Base-by-base conservation (phyloP, 805 yeast species). In the Lipomyces lipofer region DNA sequence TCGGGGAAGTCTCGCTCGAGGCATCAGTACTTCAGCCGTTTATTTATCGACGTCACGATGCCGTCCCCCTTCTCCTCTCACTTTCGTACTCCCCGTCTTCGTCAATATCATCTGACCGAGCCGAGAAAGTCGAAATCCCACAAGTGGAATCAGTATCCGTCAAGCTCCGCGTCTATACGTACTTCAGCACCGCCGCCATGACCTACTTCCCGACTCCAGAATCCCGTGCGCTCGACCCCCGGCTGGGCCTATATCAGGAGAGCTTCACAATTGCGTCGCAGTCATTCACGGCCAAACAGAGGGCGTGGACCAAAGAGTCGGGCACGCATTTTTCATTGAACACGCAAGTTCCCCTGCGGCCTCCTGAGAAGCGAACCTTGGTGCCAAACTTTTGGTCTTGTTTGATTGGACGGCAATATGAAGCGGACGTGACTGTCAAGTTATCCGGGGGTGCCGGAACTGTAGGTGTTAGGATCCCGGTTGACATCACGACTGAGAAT, bases 361-460 rank as follows among this genome's bases (percentile, higher is more conserved):
- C 19, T n/a, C 60, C 60, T 4, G 19, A 45, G 21, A 10, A 30
- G 17, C 42, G 50, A 29, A 25, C 38, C 3, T 42, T 52, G 6
- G 54, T 53, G 13, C 60, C 60, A 10, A 53, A 49, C 22, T 52
- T 53, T n/a, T 53, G 52, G 58, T 43, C 54, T 3, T 56, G 60
- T 28, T 40, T 49, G 10, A 42, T 52, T 9, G 58, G 58, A 6
- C 47, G 60, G 25, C 60, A 56, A 28, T 56, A 56, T 30, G 54
- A 49, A 19, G 54, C 50, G 4, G 58, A 53, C 21, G 35, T 53
- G 12, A 53, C 52, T 24, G 49, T 56, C 19, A 21, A 38, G 22
- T 15, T 56, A n/a, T 33, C 56, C 10, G 42, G 43, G 10, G 51
- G 49, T 12, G 17, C 19, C 12, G 52, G 35, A 6, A 19, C 46